Percentiles rank a stretch among this genome's conserved stretches.
These are phyloP conservation scores for Leccinum truebloodii DNA, from an alignment of 768 basidiomycete genomes.

Conservation along the genomic window DNA sequence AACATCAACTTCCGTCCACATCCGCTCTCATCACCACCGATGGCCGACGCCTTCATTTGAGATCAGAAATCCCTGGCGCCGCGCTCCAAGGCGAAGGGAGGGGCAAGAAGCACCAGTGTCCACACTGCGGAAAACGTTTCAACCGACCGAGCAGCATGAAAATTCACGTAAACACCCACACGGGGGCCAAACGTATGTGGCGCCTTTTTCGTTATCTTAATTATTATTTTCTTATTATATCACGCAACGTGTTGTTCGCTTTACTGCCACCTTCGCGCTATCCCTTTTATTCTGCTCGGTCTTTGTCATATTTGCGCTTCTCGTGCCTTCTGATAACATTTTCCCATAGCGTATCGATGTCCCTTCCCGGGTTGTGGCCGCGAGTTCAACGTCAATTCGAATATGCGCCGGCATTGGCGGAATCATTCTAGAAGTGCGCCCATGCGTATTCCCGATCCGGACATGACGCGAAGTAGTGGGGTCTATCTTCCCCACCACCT, in stretches of 20 bases:
- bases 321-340: slow-evolving; percentile 16
- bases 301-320: slow-evolving; percentile 1
- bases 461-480: slow-evolving; percentile 8
- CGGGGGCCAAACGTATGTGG: slow-evolving; percentile 39
- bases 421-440: slow-evolving; percentile 50
- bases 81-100: slow-evolving; percentile 33
- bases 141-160: slow-evolving; percentile 44
- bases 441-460: slow-evolving; percentile 24
- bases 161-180: slow-evolving; percentile 45
- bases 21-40: slow-evolving; percentile 31
- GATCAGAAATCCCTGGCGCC: slow-evolving; percentile 31
- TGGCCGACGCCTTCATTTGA: slow-evolving; percentile 31
- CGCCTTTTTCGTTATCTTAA: slow-evolving; percentile 7
- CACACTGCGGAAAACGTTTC: slow-evolving; percentile 42
- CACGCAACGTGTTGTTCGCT: slow-evolving; percentile 26
- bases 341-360: slow-evolving; percentile 62
- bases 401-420: slow-evolving; percentile 79
- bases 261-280: slow-evolving; percentile 14
- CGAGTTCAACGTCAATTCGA: slow-evolving; percentile 82
- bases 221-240: slow-evolving; percentile 7
- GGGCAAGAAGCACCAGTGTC: slow-evolving; percentile 39
- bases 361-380: slow-evolving; percentile 73
- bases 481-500: slow-evolving; percentile 14
- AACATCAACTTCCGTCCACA: slow-evolving; percentile 25
- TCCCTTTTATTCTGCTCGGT: slow-evolving; percentile 9